phyloP scores from a whole-genome alignment of 106 monocot genomes.

The Dendrobium nobile region DNA sequence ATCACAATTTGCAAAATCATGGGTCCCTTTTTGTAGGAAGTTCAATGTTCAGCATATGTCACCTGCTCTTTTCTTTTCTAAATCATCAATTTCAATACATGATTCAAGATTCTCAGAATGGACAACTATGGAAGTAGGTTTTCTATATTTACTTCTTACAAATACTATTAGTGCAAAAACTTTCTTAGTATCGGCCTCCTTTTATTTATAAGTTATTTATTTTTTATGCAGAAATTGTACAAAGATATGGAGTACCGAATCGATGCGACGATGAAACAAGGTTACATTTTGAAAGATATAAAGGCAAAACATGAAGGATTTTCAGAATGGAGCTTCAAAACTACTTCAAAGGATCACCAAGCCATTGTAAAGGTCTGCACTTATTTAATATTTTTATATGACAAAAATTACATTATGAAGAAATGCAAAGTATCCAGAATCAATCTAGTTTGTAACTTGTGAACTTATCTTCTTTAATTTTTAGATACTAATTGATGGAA shows the following conservation, averaged over 20 bases:
- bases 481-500: slow-evolving; percentile 69
- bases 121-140: slow-evolving; percentile 33
- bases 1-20: slow-evolving; percentile 49
- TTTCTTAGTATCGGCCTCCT: background rate
- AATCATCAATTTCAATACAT: background rate
- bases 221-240: slow-evolving; percentile 24
- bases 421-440: background rate
- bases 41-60: slow-evolving; percentile 59
- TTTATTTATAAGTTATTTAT: background rate
- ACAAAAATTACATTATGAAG: background rate
- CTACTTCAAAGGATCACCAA: slow-evolving; percentile 35
- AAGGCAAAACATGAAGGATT: slow-evolving; percentile 33
- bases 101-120: slow-evolving; percentile 11
- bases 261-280: slow-evolving; percentile 6
- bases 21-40: slow-evolving; percentile 75
- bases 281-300: slow-evolving; percentile 20
- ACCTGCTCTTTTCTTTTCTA: slow-evolving; percentile 44
- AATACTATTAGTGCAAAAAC: background rate
- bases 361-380: slow-evolving; percentile 33
- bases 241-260: slow-evolving; percentile 47
- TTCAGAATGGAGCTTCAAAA: slow-evolving; percentile 21
- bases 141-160: background rate
- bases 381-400: background rate
- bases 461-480: background rate
- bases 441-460: background rate